These are phyloP conservation scores for Cicer yamashitae DNA, from an alignment of 306 rosid genomes.

Conservation along the genomic window DNA sequence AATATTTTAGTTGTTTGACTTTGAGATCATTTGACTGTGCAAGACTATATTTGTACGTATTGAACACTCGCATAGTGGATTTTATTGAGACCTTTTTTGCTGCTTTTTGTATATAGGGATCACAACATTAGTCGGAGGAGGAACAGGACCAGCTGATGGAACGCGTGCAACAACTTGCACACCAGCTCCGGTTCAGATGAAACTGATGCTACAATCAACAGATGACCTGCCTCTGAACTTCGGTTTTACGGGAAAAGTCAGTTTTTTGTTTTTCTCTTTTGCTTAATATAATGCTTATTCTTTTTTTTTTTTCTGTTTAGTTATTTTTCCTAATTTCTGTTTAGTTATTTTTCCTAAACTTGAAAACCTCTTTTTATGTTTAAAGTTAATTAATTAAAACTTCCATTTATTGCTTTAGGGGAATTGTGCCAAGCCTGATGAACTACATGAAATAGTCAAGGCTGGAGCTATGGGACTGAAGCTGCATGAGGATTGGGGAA, in stretches of 20 bases:
- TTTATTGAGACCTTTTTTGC: slow-evolving; percentile 36
- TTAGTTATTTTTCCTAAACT: background rate
- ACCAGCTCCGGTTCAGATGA: slow-evolving; percentile 78
- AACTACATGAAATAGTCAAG: slow-evolving; percentile 66
- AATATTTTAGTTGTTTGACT: slow-evolving; percentile 8
- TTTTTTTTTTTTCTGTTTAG: background rate
- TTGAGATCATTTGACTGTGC: slow-evolving; percentile 15
- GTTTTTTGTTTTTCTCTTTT: slow-evolving; percentile 40
- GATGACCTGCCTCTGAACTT: slow-evolving; percentile 86
- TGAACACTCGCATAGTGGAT: background rate
- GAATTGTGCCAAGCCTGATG: slow-evolving; percentile 75
- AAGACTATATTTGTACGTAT: background rate
- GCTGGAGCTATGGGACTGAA: slow-evolving; percentile 99
- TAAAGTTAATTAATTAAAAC: slow-evolving; percentile 16
- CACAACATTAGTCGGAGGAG: slow-evolving; percentile 94
- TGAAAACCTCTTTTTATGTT: slow-evolving; percentile 18
- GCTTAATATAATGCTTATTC: slow-evolving; percentile 8
- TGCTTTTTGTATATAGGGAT: slow-evolving; percentile 61
- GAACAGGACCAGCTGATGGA: slow-evolving; percentile 95
- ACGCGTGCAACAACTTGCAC: slow-evolving; percentile 97
- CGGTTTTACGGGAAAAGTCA: slow-evolving; percentile 90
- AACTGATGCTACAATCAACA: slow-evolving; percentile 88
- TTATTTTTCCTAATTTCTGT: background rate
- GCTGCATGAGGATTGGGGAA: slow-evolving; percentile 99
- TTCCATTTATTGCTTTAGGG: slow-evolving; percentile 61